Base-by-base conservation (phyloP, 305 asterid species). In the Salvia sclarea region DNA sequence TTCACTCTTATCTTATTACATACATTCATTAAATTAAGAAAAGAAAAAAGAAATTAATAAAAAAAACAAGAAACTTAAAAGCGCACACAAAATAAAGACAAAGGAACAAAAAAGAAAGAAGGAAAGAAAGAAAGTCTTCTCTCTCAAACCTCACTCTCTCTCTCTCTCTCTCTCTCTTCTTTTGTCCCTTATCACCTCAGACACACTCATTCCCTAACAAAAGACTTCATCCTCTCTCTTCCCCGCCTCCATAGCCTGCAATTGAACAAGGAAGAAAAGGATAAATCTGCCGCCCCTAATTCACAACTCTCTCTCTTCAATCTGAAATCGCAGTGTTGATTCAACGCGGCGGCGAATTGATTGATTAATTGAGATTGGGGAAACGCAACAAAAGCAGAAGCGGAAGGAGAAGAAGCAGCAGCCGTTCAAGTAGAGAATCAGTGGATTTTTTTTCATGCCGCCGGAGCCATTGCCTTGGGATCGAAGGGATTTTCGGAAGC, bases 401-500 rank as follows among this genome's bases (percentile, higher is more conserved):
- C 53, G 33, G 18, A 38, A 64, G 48, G 21, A 35, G 57, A 57
- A 64, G 73, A 35, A 22, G 48, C 44, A 38, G 49, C 66, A 43
- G 56, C 71, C n/a, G 62, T 20, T 33, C 45, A 21, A 56, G 37
- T 64, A 20, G 33, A n/a, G 55, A 71, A 60, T 31, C 28, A 56
- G 52, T 45, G 13, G 48, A 62, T 40, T 62, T 76, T 79, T 40
- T 62, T 76, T 79, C 75, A 82, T 82, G 84, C 79, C 84, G 79
- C 75, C 84, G 72, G 87, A 82, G 81, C 82, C 67, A 35, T 61
- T 72, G 35, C 74, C 73, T 28, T 82, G 83, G 87, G 87, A 82
- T 70, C 83, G 81, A 68, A 76, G 82, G 72, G 84, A 82, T 63
- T 82, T 79, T 22, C 73, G 81, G 61, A 82, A 75, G 83, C 84